Base-by-base conservation (phyloP, 2,329 filamentous ascomycete species). In the Clathrospora elynae region DNA sequence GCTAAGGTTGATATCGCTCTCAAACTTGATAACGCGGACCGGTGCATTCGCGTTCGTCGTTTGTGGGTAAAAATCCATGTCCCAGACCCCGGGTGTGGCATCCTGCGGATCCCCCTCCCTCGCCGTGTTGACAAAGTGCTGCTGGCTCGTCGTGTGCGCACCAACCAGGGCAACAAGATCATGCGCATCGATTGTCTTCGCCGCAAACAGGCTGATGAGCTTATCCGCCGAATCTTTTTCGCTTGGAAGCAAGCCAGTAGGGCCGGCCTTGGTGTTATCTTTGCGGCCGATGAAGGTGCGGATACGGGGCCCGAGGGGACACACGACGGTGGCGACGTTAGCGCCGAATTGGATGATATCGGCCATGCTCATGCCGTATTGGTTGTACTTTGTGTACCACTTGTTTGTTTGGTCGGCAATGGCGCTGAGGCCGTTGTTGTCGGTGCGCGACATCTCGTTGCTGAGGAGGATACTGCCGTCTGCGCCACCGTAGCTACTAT, bases 281-380 rank as follows among this genome's bases (percentile, higher is more conserved):
- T 70, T 71, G 19, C 70, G 62, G 16, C 70, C 69, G 24, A 72
- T 62, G 26, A 68, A 71, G 3, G 64, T 60, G 5, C 66, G 60
- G 29, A 71, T 53, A 12, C 69, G 61, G n/a, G 70, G 69, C 6
- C 70, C 70, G 6, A 71, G 56, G 0, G 70, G 70, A 35, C 68
- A 72, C 2, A 66, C 67, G 3, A 72, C 68, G 2, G 67, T 67
- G 5, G 68, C 68, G 14, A 71, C 56, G 19, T 61, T 71, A 20
- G 67, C 67, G 24, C 62, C 68, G 18, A 70, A 63, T 36, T 72
- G 68, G 14, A 72, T 70, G 16, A 72, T 56, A 34, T 72, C 70
- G 6, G 68, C 68, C 61, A 70, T 68, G 20, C 54, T 59, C 39
- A 70, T 58, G 17, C 64, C 63, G 32, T 68, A 70, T 13, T 59